Base-by-base conservation (phyloP, 257 asterid species). In the Solanum acaule region DNA sequence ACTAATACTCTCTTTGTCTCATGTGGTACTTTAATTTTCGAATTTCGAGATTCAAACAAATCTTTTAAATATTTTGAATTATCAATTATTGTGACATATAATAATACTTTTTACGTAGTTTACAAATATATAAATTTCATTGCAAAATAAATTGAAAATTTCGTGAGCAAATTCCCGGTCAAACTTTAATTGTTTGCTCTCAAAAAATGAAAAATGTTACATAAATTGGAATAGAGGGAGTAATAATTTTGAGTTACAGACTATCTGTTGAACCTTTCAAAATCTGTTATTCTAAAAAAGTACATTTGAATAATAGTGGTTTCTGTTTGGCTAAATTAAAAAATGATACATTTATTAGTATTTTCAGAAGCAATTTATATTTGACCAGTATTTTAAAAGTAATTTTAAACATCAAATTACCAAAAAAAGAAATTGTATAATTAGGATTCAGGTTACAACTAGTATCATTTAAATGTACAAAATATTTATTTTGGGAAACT, bases 11-110 rank as follows among this genome's bases (percentile, higher is more conserved):
- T 1, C 18, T 44, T 0, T 4, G 6, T 44, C 18, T 44, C 18
- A 13, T 44, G 4, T 44, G 4, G 4, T 1, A 6, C 13, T 6
- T 0, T 0, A 44, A 6, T 44, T 44, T 4, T 44, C 6, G 0
- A 0, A 44, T 44, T 44, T 44, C 0, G 6, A 44, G 56, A 44
- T 44, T 44, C 56, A 44, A 44, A 44, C 6, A 44, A 44, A 44
- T 44, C 0, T 44, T 44, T 44, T 12, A 44, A 44, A 44, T 18
- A 44, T 44, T 44, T 44, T 44, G 6, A 44, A 44, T 44, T 44
- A 44, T 44, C 52, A 13, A 44, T 44, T 44, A 44, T 44, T 44
- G 52, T 13, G 52, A 44, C 52, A 0, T 44, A 44, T 44, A 12
- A 0, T 44, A 44, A 0, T 44, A 44, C 2, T 44, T 44, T 44